These are phyloP conservation scores for Pythium pyrilobum DNA, from an alignment of 352 stramenopile species.

Conservation along the genomic window DNA sequence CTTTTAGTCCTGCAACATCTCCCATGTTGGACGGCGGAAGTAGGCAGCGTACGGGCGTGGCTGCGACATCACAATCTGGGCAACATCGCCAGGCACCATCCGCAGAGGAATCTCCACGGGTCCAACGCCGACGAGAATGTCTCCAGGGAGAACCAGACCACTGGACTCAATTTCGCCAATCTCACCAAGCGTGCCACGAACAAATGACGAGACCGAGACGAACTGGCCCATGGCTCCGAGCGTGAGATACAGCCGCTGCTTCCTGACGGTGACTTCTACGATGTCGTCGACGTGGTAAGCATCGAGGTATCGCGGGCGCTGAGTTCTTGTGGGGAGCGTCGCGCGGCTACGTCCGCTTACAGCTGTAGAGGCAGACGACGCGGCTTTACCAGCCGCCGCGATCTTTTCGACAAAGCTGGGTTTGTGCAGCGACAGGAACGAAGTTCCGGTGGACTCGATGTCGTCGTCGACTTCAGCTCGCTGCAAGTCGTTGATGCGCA, in stretches of 20 bases:
- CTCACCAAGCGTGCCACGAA: constrained; percentile 35
- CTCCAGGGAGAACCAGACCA: constrained; percentile 57
- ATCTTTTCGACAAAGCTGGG: neutral
- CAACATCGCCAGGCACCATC: constrained; percentile 37
- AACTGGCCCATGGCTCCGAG: constrained; percentile 40
- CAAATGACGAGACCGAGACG: constrained; percentile 60
- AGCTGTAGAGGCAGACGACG: neutral
- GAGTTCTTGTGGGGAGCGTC: too few relatives aligned
- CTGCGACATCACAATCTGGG: constrained; percentile 32
- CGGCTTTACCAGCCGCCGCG: neutral
- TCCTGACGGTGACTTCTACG: constrained; percentile 29
- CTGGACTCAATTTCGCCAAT: constrained; percentile 64
- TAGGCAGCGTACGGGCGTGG: constrained; percentile 43
- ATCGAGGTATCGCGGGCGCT: constrained; percentile 1
- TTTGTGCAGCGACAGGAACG: constrained; percentile 9
- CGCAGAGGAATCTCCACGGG: constrained; percentile 16
- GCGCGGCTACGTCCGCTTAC: neutral
- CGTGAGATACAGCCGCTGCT: constrained; percentile 48
- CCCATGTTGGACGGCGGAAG: constrained; percentile 67
- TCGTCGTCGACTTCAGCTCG: neutral
- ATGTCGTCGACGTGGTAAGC: constrained; percentile 19
- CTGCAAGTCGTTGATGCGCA: too few relatives aligned
- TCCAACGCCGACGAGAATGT: constrained; percentile 60
- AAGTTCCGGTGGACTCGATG: neutral
- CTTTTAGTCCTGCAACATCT: constrained; percentile 28